Conservation (phyloP, 2,329 filamentous ascomycete genomes). For the Venturia oleaginea region DNA sequence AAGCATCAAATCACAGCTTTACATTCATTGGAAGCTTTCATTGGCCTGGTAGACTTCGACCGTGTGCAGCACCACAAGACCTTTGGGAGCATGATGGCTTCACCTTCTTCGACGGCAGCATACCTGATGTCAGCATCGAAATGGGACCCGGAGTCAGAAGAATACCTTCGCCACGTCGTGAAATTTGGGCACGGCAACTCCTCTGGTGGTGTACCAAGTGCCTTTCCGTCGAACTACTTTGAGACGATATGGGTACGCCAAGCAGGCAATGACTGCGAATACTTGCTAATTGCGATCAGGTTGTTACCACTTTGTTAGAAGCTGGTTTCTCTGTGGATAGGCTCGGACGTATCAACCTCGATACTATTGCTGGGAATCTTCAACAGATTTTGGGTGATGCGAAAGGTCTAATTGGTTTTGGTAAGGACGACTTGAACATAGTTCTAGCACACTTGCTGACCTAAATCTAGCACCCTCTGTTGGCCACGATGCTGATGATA, state of each 20-base stretch:
- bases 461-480: conserved; percentile 14
- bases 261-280: neutral
- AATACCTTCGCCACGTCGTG: conserved; percentile 22
- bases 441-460: neutral
- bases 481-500: conserved; percentile 21
- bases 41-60: conserved; percentile 30
- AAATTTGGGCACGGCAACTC: conserved; percentile 9
- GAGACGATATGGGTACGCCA: conserved; percentile 22
- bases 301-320: neutral
- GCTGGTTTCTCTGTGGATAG: neutral
- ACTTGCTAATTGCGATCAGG: neutral
- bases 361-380: neutral
- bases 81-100: conserved; percentile 29
- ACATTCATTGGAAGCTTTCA: conserved; percentile 33
- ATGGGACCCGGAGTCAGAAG: conserved; percentile 28
- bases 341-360: neutral
- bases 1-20: conserved; percentile 21
- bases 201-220: conserved; percentile 20
- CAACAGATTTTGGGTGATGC: neutral
- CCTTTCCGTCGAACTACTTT: conserved; percentile 24
- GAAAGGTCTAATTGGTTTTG: conserved; percentile 3
- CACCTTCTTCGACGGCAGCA: conserved; percentile 33
- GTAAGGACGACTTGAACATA: neutral
- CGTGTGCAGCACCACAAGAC: conserved; percentile 26
- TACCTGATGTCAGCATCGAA: conserved; percentile 25